Conservation (phyloP, 495 filamentous ascomycete genomes). For the Tuber magnatum region DNA sequence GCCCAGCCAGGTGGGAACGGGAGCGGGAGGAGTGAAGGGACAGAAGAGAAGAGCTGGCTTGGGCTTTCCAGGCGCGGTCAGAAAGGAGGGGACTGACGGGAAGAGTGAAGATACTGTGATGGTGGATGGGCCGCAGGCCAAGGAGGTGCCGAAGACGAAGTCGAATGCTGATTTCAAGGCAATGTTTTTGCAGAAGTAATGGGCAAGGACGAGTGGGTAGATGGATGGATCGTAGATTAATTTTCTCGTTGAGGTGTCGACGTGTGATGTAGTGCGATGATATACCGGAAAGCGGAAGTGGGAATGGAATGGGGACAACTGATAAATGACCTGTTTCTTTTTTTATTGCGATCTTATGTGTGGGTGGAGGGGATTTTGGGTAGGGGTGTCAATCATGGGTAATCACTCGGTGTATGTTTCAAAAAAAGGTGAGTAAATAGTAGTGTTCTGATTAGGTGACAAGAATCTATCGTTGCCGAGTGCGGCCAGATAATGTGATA, state of each 20-base stretch:
- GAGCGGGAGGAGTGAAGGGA: conserved; percentile 32
- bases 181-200: conserved; percentile 52
- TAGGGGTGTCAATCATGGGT: background rate
- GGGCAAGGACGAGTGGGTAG: background rate
- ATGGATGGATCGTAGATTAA: background rate
- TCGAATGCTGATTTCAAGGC: conserved; percentile 84
- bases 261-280: background rate
- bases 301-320: conserved; percentile 3
- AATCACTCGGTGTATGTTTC: conserved; percentile 4
- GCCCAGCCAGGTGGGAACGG: conserved; percentile 13
- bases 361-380: background rate
- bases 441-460: conserved; percentile 6
- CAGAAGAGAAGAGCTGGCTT: conserved; percentile 44
- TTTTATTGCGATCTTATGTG: conserved; percentile 18
- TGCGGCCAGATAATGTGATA: background rate
- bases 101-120: conserved; percentile 38
- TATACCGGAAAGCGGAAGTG: background rate
- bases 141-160: conserved; percentile 48
- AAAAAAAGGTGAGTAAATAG: background rate
- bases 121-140: conserved; percentile 24
- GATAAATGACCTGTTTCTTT: conserved; percentile 4
- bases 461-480: conserved; percentile 12
- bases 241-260: background rate
- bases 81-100: conserved; percentile 50
- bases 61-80: conserved; percentile 47